Evolutionary conservation across 2,329 filamentous ascomycete species (phyloP).

Genomic region (Pseudogymnoascus sp.): DNA sequence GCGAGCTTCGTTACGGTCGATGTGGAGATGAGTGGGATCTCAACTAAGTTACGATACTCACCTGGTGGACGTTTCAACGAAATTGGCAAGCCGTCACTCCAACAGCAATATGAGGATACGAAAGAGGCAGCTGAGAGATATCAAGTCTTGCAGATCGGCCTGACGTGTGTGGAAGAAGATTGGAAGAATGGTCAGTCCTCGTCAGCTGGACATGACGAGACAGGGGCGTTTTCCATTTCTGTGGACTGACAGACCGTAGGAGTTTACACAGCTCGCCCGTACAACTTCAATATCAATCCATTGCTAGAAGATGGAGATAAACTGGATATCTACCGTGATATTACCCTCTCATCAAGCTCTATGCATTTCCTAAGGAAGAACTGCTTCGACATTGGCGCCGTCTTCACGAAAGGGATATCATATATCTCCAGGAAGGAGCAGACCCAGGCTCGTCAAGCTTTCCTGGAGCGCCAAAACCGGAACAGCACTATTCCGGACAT

Average conservation of each 20-base stretch:
- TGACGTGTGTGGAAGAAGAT: constrained; percentile 58
- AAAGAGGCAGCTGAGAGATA: constrained; percentile 55
- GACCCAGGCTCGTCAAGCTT: constrained; percentile 34
- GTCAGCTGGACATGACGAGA: constrained; percentile 8
- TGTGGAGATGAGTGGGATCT: constrained; percentile 59
- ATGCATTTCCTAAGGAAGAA: constrained; percentile 53
- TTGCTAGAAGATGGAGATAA: constrained; percentile 39
- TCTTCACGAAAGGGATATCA: constrained; percentile 50
- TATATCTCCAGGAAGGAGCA: constrained; percentile 58
- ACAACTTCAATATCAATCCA: constrained; percentile 58
- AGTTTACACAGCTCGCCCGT: constrained; percentile 52
- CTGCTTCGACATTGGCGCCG: constrained; percentile 49
- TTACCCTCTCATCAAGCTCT: constrained; percentile 40
- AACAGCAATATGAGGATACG: constrained; percentile 54
- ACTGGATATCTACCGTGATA: constrained; percentile 52
- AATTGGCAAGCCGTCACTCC: constrained; percentile 42
- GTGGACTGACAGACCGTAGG: constrained; percentile 27
- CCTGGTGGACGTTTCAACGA: constrained; percentile 25
- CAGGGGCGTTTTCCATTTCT: background rate
- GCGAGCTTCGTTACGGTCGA: constrained; percentile 58
- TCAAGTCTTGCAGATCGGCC: constrained; percentile 58
- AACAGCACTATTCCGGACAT: constrained; percentile 22
- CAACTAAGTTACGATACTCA: constrained; percentile 30
- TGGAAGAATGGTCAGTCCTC: constrained; percentile 35
- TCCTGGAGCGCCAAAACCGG: constrained; percentile 24